Evolutionary conservation across 2,329 filamentous ascomycete species (phyloP), one percentile per base, ranked within the genome.

Genomic region (Colletotrichum sp.): DNA sequence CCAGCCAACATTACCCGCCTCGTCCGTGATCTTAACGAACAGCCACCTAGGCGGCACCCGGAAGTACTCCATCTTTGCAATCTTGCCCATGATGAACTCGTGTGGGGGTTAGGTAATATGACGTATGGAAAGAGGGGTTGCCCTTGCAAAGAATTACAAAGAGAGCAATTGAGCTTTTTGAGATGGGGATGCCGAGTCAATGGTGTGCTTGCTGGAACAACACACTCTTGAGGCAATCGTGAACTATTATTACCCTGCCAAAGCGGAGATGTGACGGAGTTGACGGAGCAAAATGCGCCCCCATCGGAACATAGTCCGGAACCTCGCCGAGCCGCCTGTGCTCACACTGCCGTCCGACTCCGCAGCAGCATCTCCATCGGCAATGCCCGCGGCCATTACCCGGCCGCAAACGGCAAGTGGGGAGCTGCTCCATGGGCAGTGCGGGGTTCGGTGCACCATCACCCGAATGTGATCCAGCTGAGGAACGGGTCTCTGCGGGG

Each of bases 21-120:
- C 90, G 80, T 95, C 93, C 3, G 90, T 92, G 77, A 96, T 90
- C 82, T 95, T 96, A 78, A 95, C 94, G 78, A 95, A 95, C 2
- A 96, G 87, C 94, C 94, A 96, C 55, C 94, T 88, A 16, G 94
- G 94, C 61, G 92, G 92, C 10, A 95, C 91, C 21, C 94, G 90
- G 81, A 95, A 95, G 81, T 95, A 94, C 79, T 95, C 93, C 58
- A 95, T 92, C 30, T 81, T 87, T 76, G 89, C 87, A 80, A 94
- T 94, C 77, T 90, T 92, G 2, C 87, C 88, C 92, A 94, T 94
- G 16, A 21, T 78, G 58, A 9, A 21, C 6, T 24, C 18, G 1
- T 5, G 32, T 24, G 10, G 18, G 21, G 30, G 5, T 26, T 26
- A 26, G 6, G 6, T 48, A 2, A 5, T 36, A 55, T 62, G 52